These are phyloP conservation scores for Turnera subulata DNA, from an alignment of 345 rosid genomes.

Conservation along the genomic window DNA sequence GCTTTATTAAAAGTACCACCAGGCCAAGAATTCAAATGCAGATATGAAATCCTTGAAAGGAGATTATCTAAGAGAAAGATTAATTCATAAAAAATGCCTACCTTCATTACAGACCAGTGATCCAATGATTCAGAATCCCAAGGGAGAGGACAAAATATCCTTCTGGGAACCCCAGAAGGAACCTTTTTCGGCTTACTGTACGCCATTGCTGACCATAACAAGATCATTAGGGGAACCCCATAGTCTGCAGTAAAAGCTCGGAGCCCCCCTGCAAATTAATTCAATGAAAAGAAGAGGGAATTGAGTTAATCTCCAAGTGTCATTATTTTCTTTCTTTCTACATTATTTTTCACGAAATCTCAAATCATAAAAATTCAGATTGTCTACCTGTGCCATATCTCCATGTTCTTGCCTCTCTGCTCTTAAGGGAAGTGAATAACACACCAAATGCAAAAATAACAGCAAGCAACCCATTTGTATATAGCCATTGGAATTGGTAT, in stretches of 20 bases:
- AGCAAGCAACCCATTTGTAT: constrained; percentile 67
- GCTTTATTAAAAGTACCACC: no score
- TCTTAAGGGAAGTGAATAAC: constrained; percentile 48
- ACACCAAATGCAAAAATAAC: constrained; percentile 65
- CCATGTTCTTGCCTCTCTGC: constrained; percentile 71
- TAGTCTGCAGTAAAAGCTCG: constrained; percentile 72
- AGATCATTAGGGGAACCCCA: constrained; percentile 75
- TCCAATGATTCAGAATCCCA: constrained; percentile 64
- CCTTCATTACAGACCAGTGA: constrained; percentile 87
- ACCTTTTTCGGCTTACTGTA: constrained; percentile 39
- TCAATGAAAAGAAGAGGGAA: background rate
- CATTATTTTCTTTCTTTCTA: no score
- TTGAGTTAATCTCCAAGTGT: background rate
- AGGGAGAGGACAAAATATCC: constrained; percentile 69
- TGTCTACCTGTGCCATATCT: constrained; percentile 46
- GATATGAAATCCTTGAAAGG: constrained; percentile 10
- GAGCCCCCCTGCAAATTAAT: constrained; percentile 47
- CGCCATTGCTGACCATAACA: constrained; percentile 63
- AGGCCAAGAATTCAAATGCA: background rate
- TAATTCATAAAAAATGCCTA: constrained; percentile 11
- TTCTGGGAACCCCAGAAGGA: constrained; percentile 61
- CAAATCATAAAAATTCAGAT: background rate
- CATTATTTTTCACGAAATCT: no score
- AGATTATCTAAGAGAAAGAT: background rate
- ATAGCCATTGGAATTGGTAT: constrained; percentile 51